A percentile compares a stretch with the other conserved stretches of the same genome.
Evolutionary conservation across 257 asterid species (phyloP).

Genomic region (Capsicum pubescens): DNA sequence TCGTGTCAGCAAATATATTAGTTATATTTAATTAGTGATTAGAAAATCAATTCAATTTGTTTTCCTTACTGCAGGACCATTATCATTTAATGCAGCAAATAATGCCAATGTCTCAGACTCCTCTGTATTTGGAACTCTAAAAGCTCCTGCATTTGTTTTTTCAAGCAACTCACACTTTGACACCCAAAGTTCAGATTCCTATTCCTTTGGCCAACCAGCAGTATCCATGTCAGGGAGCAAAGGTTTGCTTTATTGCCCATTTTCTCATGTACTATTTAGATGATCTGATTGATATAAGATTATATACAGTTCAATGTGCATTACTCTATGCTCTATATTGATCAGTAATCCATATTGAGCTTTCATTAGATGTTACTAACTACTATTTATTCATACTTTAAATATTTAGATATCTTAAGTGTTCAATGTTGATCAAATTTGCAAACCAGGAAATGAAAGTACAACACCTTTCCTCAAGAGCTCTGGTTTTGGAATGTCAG

Average conservation of each 20-base stretch:
- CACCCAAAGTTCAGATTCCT: neutral
- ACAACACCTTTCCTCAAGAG: neutral
- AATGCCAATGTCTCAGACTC: neutral
- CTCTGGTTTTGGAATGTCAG: neutral
- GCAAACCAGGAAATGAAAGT: neutral
- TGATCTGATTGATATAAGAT: neutral
- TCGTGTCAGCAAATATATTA: neutral
- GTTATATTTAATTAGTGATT: neutral
- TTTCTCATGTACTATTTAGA: neutral
- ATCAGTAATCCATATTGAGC: neutral
- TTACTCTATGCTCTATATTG: neutral
- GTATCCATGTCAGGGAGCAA: conserved; percentile 19
- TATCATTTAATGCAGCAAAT: neutral
- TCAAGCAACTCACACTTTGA: conserved; percentile 20
- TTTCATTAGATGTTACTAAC: neutral
- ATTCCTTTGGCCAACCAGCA: conserved; percentile 23
- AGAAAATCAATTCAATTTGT: neutral
- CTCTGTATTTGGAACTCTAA: neutral
- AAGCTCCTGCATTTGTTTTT: conserved; percentile 2
- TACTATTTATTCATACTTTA: neutral
- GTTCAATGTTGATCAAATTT: neutral
- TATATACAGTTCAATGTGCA: neutral
- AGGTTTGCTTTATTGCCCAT: neutral
- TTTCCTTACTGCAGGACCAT: neutral
- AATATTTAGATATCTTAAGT: neutral